Evolutionary conservation across 257 asterid species (phyloP), one percentile per base, ranked within the genome.

Genomic region (Verbena officinalis): DNA sequence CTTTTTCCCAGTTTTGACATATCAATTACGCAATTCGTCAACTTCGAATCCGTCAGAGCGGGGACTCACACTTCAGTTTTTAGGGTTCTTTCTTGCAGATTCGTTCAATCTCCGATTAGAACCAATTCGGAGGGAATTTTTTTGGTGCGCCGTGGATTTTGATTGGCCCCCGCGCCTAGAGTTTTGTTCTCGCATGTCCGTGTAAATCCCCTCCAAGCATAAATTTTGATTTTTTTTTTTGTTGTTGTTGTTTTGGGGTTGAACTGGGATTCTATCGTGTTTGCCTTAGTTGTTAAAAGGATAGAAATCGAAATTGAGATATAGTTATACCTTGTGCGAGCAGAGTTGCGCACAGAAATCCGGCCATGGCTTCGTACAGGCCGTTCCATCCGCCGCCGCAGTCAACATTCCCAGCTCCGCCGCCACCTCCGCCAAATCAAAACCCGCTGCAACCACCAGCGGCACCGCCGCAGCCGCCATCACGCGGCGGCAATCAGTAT

Each of bases 351-450:
- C 36, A 17, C 55, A 14, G 24, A 34, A 71, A 40, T 44, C 55
- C 59, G 30, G 40, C 65, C 40, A 91, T 94, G 99, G 95, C 95
- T 72, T 88, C 97, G 14, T 87, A 90, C 76, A 74, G 97, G 78
- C 97, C 97, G 44, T 87, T 88, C 64, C 96, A 82, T 57, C 95
- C 95, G 31, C 89, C 91, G 39, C 79, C 74, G 38, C 78, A 51
- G 59, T 64, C 82, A 4, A 64, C 81, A 38, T 76, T 76, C 57
- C 78, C 80, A 31, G 87, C 87, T 36, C 83, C 84, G 0, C 88
- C 87, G 14, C 95, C 95, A 9, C 83, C 82, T 3, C 78, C 84
- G 16, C 73, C 95, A 34, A 89, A 77, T 73, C 96, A 87, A 68
- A 79, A 38, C 62, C 72, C 80, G 4, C 21, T 66, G 58, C 95